Evolutionary conservation across 805 yeast species (phyloP).

Genomic region (Torulaspora quercuum): DNA sequence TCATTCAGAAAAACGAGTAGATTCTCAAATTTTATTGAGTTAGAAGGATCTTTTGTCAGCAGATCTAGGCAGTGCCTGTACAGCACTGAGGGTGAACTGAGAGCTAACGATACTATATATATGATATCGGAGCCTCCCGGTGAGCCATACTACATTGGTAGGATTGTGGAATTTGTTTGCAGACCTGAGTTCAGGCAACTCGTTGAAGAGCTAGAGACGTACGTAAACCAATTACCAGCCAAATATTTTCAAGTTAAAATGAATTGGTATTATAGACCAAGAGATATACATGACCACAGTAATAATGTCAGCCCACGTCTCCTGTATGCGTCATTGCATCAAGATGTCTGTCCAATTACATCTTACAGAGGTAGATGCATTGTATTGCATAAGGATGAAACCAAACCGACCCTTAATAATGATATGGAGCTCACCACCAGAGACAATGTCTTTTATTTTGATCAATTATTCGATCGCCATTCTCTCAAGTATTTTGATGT

Average conservation of each 20-base stretch:
- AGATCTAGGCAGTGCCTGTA: slow-evolving; percentile 28
- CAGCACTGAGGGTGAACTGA: slow-evolving; percentile 22
- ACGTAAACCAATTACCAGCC: slow-evolving; percentile 42
- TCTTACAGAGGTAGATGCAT: slow-evolving; percentile 72
- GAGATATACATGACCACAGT: slow-evolving; percentile 69
- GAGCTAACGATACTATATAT: slow-evolving; percentile 59
- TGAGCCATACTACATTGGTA: slow-evolving; percentile 87
- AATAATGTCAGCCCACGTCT: slow-evolving; percentile 58
- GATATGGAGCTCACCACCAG: slow-evolving; percentile 50
- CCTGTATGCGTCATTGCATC: slow-evolving; percentile 79
- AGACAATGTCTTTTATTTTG: slow-evolving; percentile 80
- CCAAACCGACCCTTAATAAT: slow-evolving; percentile 41
- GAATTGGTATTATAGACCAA: slow-evolving; percentile 89
- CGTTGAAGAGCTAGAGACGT: slow-evolving; percentile 15
- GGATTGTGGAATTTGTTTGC: slow-evolving; percentile 67
- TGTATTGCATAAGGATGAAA: slow-evolving; percentile 66
- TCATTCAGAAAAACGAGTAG: slow-evolving; percentile 30
- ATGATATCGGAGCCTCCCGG: slow-evolving; percentile 91
- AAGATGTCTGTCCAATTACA: slow-evolving; percentile 72
- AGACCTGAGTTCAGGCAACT: slow-evolving; percentile 22
- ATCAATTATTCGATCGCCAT: slow-evolving; percentile 79
- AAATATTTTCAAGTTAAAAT: slow-evolving; percentile 59
- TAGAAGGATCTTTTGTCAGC: slow-evolving; percentile 40
- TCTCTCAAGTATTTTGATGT: slow-evolving; percentile 81
- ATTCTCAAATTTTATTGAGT: slow-evolving; percentile 40